Conservation (phyloP, 495 filamentous ascomycete genomes). For the Niebla homalea region DNA sequence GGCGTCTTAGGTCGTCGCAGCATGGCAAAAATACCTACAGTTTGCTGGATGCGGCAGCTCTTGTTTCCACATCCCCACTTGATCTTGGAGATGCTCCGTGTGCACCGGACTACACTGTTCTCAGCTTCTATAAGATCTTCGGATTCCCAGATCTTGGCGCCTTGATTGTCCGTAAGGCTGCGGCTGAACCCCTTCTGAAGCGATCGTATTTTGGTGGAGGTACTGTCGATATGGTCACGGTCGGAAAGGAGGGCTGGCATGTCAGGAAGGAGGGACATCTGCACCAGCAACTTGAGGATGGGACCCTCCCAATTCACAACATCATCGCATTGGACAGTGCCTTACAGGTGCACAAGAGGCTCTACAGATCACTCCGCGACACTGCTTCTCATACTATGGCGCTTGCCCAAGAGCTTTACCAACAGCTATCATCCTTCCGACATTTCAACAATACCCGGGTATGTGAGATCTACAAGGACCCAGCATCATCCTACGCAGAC, state of each 20-base stretch:
- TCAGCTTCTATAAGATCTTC: conserved; percentile 96
- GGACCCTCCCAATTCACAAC: conserved; percentile 65
- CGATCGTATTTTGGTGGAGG: conserved; percentile 88
- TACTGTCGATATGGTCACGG: conserved; percentile 72
- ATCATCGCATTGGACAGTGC: conserved; percentile 60
- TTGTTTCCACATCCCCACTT: conserved; percentile 63
- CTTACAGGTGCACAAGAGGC: conserved; percentile 45
- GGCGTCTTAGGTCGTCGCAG: conserved; percentile 30
- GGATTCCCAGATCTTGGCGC: conserved; percentile 88
- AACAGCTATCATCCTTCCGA: conserved; percentile 34
- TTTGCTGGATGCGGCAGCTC: conserved; percentile 79
- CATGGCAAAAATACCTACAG: conserved; percentile 40
- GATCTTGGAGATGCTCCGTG: conserved; percentile 46
- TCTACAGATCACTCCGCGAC: conserved; percentile 49
- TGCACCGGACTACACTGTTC: conserved; percentile 74
- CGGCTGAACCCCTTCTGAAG: conserved; percentile 45
- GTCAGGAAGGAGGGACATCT: conserved; percentile 42
- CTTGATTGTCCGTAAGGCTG: conserved; percentile 64
- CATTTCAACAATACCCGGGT: conserved; percentile 47
- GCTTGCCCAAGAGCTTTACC: conserved; percentile 39
- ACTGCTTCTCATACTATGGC: conserved; percentile 50
- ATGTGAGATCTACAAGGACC: conserved; percentile 48
- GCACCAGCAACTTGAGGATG: conserved; percentile 62
- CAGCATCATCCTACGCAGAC: conserved; percentile 38
- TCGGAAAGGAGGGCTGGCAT: conserved; percentile 48